Evolutionary conservation across 192 early-diverging fungal species (phyloP).

Genomic region (Backusella tuberculispora): DNA sequence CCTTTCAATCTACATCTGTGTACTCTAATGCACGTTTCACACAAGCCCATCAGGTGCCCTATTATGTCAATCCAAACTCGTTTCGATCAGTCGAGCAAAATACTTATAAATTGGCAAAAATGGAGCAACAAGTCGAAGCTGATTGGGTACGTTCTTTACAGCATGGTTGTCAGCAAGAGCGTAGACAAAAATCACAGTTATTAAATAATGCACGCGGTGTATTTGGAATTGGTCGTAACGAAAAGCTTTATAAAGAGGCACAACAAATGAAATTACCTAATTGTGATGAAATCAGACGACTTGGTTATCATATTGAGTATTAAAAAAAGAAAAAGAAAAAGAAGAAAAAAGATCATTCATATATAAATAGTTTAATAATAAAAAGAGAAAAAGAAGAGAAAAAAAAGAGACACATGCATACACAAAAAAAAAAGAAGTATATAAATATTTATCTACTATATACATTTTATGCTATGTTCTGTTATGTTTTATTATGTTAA

Average conservation of each 20-base stretch:
- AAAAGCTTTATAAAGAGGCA: slow-evolving; percentile 66
- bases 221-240: slow-evolving; percentile 63
- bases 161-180: slow-evolving; percentile 66
- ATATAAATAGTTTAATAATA: neutral
- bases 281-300: slow-evolving; percentile 72
- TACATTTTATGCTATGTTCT: too few species aligned
- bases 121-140: slow-evolving; percentile 76
- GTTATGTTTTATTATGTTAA: too few species aligned
- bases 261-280: slow-evolving; percentile 61
- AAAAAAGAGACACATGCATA: neutral
- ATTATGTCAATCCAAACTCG: slow-evolving; percentile 75
- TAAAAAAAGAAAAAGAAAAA: slow-evolving; percentile 17
- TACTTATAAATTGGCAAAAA: slow-evolving; percentile 56
- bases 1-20: slow-evolving; percentile 56
- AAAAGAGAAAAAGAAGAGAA: neutral
- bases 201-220: slow-evolving; percentile 68
- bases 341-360: neutral
- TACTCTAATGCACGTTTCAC: slow-evolving; percentile 64
- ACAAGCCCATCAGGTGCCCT: slow-evolving; percentile 61
- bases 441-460: too few species aligned
- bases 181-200: slow-evolving; percentile 53
- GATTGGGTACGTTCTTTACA: slow-evolving; percentile 71
- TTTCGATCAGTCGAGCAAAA: slow-evolving; percentile 44
- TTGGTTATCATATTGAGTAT: slow-evolving; percentile 38
- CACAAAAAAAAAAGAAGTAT: neutral